Evolutionary conservation across 345 rosid species (phyloP), one percentile per base, ranked within the genome.

Genomic region (Salix arbutifolia): DNA sequence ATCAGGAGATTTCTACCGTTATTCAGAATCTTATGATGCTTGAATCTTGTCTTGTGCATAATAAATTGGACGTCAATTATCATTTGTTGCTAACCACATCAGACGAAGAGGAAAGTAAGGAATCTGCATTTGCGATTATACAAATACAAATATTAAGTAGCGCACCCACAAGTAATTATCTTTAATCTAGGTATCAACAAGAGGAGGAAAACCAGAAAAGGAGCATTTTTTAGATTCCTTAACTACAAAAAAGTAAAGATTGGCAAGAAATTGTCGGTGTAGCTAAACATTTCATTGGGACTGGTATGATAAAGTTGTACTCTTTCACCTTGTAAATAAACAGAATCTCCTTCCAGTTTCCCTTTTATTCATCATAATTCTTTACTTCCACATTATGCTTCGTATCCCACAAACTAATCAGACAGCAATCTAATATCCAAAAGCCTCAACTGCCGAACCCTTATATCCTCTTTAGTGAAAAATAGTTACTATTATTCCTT

Each of bases 221-320:
- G 53, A 76, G 75, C n/a, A 74, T 74, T 2, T 33, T 28, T 75
- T 66, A 74, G 89, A 85, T 82, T 83, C 85, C 82, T 78, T 80
- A 84, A 74, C 72, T 28, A 30, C 21, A 42, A 74, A 68, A 71
- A 68, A 35, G 72, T 8, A 80, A 64, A 72, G 17, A 53, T 30
- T 53, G 74, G 14, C 75, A 35, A 62, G 25, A 72, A 74, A 67
- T 48, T 61, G 85, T 83, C 85, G 78, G 83, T 77, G 82, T 25
- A 38, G 69, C 52, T 67, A 72, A 78, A 77, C 84, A 81, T 25
- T 46, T 53, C 72, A 76, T 52, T 26, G 77, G 74, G 70, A 70
- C 73, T 83, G 14, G 46, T 62, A 48, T 60, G 81, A 42, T 60
- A 70, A 70, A 65, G 73, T 81, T 74, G 65, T 77, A 13, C 44